Percentiles rank a stretch among this genome's conserved stretches.
These are phyloP conservation scores for Dendrocalamus latiflorus DNA, from an alignment of 202 grass and related monocot species.

Conservation along the genomic window DNA sequence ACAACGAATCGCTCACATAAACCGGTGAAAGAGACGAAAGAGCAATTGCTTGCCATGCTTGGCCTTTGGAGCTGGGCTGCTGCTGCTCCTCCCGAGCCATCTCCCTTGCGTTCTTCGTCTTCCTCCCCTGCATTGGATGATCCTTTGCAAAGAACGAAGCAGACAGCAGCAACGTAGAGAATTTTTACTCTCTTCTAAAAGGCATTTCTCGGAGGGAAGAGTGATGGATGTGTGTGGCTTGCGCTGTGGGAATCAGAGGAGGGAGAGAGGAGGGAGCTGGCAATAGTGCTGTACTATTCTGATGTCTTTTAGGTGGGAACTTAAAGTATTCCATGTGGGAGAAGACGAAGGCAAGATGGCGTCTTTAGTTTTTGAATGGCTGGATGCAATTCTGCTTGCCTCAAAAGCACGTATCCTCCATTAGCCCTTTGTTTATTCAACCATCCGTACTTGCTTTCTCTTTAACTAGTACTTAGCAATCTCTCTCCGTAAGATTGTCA, in stretches of 20 bases:
- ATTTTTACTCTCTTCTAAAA: background rate
- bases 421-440: too few species aligned
- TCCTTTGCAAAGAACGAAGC: background rate
- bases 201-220: slow-evolving; percentile 30
- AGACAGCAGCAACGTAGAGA: background rate
- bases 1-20: background rate
- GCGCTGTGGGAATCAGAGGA: slow-evolving; percentile 19
- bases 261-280: background rate
- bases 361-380: too few species aligned
- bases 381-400: too few species aligned
- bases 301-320: too few species aligned
- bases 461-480: too few species aligned
- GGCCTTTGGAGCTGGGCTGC: slow-evolving; percentile 62
- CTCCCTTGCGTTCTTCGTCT: slow-evolving; percentile 27
- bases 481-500: slow-evolving; percentile 7
- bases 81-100: slow-evolving; percentile 17
- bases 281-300: too few species aligned
- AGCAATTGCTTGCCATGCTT: slow-evolving; percentile 61
- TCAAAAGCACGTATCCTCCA: too few species aligned
- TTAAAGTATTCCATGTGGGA: too few species aligned
- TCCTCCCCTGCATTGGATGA: too few species aligned
- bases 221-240: background rate
- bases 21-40: background rate
- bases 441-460: too few species aligned
- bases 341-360: too few species aligned